Base-by-base conservation (phyloP, 306 rosid species). In the Inga oerstediana region DNA sequence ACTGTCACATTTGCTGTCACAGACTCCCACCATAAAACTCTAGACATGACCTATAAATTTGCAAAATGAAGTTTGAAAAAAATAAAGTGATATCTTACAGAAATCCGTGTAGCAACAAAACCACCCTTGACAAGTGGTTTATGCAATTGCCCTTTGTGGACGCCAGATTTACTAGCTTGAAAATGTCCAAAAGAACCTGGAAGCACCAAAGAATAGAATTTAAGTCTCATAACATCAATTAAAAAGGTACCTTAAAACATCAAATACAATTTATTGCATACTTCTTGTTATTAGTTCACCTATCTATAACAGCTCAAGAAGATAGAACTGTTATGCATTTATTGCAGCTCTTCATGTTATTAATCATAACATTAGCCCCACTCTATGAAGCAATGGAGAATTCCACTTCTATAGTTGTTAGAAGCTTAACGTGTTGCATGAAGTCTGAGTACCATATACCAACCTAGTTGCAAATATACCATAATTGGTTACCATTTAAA, bases 121-220 rank as follows among this genome's bases (percentile, higher is more conserved):
- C 98, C 98, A 69, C 94, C 98, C 88, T 92, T 96, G 87, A 96
- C 99, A 81, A 93, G 91, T 71, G 99, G 87, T 89, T 79, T 87
- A 78, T 81, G 72, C 85, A 94, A 82, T 76, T 91, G 96, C 79
- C 99, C 99, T 88, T 89, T 96, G 85, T 93, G 98, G 70, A 95
- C 99, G 73, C 97, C 92, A 32, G 99, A 95, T 91, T 92, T 86
- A 90, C 98, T 92, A 75, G 97, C 97, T 86, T 95, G 99, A 84
- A 95, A 95, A 87, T 95, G 96, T 52, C 99, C 99, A 88, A 93
- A 95, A 79, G 99, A 95, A 80, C 98, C 99, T 95, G 89, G 81
- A 56, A 84, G 79, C 83, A 83, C 75, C 87, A 88, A 9, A 72
- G 58, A 17, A 72, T 46, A 72, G 15, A 46, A 46, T 69, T 69